Percentiles rank a stretch among this genome's conserved stretches.
Evolutionary conservation across 768 basidiomycete species (phyloP).

Genomic region (Lanmaoa rubissima): DNA sequence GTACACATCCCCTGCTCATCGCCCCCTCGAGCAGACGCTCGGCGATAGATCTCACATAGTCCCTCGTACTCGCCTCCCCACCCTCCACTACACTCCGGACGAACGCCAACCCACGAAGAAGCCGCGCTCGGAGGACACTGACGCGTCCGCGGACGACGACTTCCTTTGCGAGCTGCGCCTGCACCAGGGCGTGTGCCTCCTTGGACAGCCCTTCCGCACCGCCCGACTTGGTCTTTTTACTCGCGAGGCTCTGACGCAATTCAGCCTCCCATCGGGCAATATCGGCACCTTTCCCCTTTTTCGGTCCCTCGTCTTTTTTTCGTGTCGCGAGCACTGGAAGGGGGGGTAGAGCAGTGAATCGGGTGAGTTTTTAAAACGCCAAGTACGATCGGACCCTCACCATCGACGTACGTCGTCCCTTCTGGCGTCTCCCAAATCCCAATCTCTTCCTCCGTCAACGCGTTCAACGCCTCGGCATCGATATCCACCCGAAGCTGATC

Average conservation of each 20-base stretch:
- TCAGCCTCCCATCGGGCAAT: slow-evolving; percentile 96
- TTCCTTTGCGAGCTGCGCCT: slow-evolving; percentile 83
- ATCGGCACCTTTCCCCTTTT: slow-evolving; percentile 85
- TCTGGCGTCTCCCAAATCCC: slow-evolving; percentile 86
- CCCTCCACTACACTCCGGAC: slow-evolving; percentile 55
- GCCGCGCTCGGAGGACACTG: slow-evolving; percentile 44
- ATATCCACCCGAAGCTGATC: slow-evolving; percentile 66
- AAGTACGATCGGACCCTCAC: slow-evolving; percentile 35
- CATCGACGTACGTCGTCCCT: slow-evolving; percentile 79
- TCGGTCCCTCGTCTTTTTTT: slow-evolving; percentile 47
- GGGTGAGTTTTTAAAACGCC: no score
- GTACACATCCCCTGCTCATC: slow-evolving; percentile 48
- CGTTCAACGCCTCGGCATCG: slow-evolving; percentile 52
- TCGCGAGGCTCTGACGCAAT: slow-evolving; percentile 78
- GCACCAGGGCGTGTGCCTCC: slow-evolving; percentile 79
- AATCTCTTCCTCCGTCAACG: slow-evolving; percentile 69
- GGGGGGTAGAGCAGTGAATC: no score
- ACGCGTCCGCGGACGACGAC: slow-evolving; percentile 63
- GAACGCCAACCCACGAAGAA: slow-evolving; percentile 70
- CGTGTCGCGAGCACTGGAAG: slow-evolving; percentile 58
- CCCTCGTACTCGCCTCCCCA: slow-evolving; percentile 46
- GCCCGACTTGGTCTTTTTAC: slow-evolving; percentile 54
- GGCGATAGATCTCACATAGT: slow-evolving; percentile 57
- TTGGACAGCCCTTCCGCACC: slow-evolving; percentile 61
- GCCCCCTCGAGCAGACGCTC: slow-evolving; percentile 64